These are phyloP conservation scores for Leccinellum rugosiceps DNA, from an alignment of 768 basidiomycete species.

Conservation along the genomic window DNA sequence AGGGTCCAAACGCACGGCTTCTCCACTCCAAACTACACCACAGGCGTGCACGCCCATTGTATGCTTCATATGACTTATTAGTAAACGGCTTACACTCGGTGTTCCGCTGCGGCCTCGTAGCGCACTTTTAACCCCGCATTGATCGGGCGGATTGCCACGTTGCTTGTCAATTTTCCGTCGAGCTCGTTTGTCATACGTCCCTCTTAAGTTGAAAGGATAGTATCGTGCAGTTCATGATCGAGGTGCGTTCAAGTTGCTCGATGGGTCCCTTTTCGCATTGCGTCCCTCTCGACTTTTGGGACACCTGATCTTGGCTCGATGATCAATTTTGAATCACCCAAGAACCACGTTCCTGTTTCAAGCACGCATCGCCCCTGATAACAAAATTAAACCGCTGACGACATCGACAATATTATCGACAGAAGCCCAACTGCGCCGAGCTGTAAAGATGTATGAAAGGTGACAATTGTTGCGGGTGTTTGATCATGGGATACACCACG, in stretches of 20 bases:
- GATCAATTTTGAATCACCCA: not conserved
- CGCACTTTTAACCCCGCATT: constrained; percentile 9
- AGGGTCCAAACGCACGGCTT: constrained; percentile 56
- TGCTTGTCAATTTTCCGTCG: constrained; percentile 21
- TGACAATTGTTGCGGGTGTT: not conserved
- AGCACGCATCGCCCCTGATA: not conserved
- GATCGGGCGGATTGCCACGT: constrained; percentile 14
- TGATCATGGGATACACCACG: not conserved
- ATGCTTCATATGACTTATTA: no score
- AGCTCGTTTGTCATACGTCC: constrained; percentile 10
- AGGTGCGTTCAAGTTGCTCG: not conserved
- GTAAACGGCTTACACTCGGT: not conserved
- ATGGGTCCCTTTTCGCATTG: not conserved
- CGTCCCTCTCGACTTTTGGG: not conserved
- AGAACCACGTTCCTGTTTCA: not conserved
- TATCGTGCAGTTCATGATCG: not conserved
- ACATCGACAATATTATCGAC: not conserved
- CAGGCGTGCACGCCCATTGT: constrained; percentile 47
- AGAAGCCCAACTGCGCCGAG: not conserved
- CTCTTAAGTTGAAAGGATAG: not conserved
- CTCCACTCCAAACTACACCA: constrained; percentile 53
- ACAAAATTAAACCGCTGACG: not conserved
- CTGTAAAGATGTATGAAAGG: not conserved
- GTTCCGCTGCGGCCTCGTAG: constrained; percentile 20
- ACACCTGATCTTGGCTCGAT: not conserved